Conservation (phyloP, 2,329 filamentous ascomycete species). For the Colletotrichum abscissum region DNA sequence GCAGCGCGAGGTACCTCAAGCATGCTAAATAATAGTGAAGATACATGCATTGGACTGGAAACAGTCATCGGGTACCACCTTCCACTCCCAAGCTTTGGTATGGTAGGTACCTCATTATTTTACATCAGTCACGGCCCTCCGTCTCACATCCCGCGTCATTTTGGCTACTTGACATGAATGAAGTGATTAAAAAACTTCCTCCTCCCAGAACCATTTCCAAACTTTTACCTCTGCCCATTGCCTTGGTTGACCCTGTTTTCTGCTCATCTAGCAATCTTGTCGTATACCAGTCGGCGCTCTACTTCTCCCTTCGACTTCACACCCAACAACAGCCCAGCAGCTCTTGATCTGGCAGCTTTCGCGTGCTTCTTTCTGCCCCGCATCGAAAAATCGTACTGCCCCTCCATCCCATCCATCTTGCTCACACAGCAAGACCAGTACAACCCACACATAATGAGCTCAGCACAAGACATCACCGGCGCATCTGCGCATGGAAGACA, state of each 20-base stretch:
- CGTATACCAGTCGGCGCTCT: background rate
- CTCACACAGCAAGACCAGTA: background rate
- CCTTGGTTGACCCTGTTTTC: background rate
- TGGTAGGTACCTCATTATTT: background rate
- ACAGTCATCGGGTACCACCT: background rate
- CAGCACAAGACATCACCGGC: conserved; percentile 61
- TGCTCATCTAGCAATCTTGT: background rate
- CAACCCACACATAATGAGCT: conserved; percentile 49
- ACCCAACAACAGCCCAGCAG: background rate
- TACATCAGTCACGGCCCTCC: conserved; percentile 7
- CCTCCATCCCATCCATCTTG: conserved; percentile 9
- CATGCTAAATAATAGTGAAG: background rate
- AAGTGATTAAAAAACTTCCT: conserved; percentile 10
- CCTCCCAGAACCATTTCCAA: conserved; percentile 8
- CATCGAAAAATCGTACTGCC: conserved; percentile 24
- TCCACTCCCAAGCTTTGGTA: background rate
- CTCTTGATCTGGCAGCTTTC: background rate
- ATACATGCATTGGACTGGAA: background rate
- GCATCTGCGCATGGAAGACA: conserved; percentile 42
- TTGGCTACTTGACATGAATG: conserved; percentile 9
- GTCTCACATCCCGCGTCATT: conserved; percentile 26
- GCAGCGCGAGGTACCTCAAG: background rate
- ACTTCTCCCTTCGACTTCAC: background rate
- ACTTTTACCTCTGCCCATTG: background rate
- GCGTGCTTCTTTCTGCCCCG: conserved; percentile 3